Percentiles rank a stretch among this genome's conserved stretches.
Evolutionary conservation across 495 filamentous ascomycete species (phyloP).

Genomic region (Barbatosphaeria neglecta): DNA sequence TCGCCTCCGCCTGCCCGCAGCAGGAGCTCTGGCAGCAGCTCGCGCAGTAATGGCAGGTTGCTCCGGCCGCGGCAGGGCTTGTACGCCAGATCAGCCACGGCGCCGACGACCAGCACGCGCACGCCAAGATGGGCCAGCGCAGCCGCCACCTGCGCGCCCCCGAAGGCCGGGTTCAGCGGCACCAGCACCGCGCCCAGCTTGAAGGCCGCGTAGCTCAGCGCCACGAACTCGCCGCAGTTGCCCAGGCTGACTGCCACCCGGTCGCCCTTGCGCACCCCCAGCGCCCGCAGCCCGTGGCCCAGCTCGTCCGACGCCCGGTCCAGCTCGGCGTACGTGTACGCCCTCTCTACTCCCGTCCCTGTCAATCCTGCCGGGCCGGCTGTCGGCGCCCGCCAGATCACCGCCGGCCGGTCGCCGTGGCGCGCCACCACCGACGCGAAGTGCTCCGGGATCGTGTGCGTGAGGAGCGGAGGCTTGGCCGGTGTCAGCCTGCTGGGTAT

Average conservation of each 20-base stretch:
- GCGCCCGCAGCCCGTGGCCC: constrained; percentile 56
- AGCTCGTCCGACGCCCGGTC: constrained; percentile 67
- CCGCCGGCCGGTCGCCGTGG: constrained; percentile 64
- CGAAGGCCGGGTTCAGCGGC: constrained; percentile 89
- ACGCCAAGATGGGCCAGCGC: constrained; percentile 68
- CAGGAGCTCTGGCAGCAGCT: constrained; percentile 50
- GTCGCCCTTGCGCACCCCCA: constrained; percentile 75
- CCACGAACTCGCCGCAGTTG: constrained; percentile 72
- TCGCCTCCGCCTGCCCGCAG: no score
- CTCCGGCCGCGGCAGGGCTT: constrained; percentile 59
- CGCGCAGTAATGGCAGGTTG: constrained; percentile 58
- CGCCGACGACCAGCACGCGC: constrained; percentile 67
- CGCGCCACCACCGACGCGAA: constrained; percentile 58
- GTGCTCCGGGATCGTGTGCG: constrained; percentile 63
- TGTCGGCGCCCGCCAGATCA: constrained; percentile 28
- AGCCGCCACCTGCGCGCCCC: constrained; percentile 59
- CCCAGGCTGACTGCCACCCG: constrained; percentile 78
- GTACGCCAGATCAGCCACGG: constrained; percentile 75
- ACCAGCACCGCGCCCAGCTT: constrained; percentile 89
- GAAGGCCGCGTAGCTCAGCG: constrained; percentile 76
- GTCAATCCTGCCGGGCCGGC: constrained; percentile 4
- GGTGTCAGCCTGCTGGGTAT: not conserved
- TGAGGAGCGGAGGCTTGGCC: constrained; percentile 15
- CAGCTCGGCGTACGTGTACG: constrained; percentile 61
- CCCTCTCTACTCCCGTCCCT: constrained; percentile 23